Evolutionary conservation across 371 early-diverging fungal genomes (phyloP).

Genomic region (Homolaphlyctis polyrhiza): DNA sequence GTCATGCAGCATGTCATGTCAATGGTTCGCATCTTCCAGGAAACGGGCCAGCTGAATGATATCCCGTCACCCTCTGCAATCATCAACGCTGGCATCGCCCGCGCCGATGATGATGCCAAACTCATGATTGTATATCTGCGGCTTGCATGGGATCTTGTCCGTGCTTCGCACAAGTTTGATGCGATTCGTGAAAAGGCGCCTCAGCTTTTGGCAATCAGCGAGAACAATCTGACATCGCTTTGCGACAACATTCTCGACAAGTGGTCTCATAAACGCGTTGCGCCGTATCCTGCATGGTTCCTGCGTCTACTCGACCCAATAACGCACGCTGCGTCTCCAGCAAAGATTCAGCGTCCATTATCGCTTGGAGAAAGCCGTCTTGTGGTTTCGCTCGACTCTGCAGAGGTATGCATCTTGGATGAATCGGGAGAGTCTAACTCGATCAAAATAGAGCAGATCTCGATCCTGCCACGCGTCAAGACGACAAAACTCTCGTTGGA

Average conservation of each 20-base stretch:
- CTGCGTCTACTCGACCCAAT: constrained; percentile 1
- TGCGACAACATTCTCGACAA: constrained; percentile 2
- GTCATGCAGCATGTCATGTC: neutral
- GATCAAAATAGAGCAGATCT: neutral
- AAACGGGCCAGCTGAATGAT: neutral
- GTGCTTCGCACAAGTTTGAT: neutral
- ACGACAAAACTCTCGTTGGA: neutral
- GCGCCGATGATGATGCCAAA: neutral
- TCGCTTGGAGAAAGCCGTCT: neutral
- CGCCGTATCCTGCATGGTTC: constrained; percentile 1
- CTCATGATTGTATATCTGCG: neutral
- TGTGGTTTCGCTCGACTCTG: neutral
- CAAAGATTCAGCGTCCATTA: neutral
- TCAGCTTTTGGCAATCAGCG: neutral
- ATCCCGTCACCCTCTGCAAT: neutral
- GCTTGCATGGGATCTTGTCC: neutral
- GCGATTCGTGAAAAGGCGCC: neutral
- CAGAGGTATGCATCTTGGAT: neutral
- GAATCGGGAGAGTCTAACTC: constrained; percentile 2
- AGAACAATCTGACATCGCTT: neutral
- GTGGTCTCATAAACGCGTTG: neutral
- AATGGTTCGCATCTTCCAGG: neutral
- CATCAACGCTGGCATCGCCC: neutral
- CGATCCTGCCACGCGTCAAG: neutral
- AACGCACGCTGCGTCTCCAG: neutral